Conservation (phyloP, 345 rosid species). For the Cardamine occulta region DNA sequence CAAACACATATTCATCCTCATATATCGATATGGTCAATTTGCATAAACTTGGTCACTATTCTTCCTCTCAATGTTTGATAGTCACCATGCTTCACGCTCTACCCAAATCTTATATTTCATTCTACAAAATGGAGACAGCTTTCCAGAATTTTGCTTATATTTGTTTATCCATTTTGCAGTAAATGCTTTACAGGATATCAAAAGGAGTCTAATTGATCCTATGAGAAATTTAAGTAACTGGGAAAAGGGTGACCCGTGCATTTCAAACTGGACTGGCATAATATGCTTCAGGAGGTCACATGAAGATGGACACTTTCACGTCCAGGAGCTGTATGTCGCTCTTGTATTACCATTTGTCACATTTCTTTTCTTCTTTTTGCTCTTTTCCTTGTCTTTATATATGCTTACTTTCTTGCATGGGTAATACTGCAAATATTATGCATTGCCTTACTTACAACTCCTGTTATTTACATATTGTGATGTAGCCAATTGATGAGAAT, state of each 20-base stretch:
- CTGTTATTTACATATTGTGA: slow-evolving; percentile 18
- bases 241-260: slow-evolving; percentile 84
- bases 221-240: slow-evolving; percentile 59
- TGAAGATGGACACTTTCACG: slow-evolving; percentile 63
- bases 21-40: slow-evolving; percentile 6
- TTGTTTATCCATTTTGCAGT: slow-evolving; percentile 52
- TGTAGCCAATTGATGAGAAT: slow-evolving; percentile 67
- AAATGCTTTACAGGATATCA: slow-evolving; percentile 56
- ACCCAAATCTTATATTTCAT: slow-evolving; percentile 22
- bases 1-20: background rate
- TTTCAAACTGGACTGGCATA: slow-evolving; percentile 75
- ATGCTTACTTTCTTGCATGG: background rate
- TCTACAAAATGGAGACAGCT: slow-evolving; percentile 2
- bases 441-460: slow-evolving; percentile 8
- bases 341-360: slow-evolving; percentile 26
- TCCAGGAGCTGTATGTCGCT: slow-evolving; percentile 62
- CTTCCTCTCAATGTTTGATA: slow-evolving; percentile 23
- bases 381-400: slow-evolving; percentile 13
- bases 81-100: background rate
- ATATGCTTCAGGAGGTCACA: slow-evolving; percentile 45
- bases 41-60: background rate
- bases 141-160: slow-evolving; percentile 12
- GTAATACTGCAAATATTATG: background rate
- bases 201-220: slow-evolving; percentile 59
- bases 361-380: background rate